Base-by-base conservation (phyloP, 73 alveolate genomes). In the Paramecium octaurelia region DNA sequence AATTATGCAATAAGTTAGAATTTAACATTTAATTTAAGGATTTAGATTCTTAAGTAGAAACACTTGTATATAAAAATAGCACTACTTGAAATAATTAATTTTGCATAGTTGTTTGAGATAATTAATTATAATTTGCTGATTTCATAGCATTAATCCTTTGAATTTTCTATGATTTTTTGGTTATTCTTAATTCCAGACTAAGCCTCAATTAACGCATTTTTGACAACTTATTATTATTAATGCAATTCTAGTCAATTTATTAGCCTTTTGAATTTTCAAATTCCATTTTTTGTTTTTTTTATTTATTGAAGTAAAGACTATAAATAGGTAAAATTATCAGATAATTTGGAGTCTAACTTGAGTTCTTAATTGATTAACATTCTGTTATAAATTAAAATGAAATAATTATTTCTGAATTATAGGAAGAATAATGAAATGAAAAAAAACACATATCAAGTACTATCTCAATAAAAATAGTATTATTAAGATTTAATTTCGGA, bases 321-420 rank as follows among this genome's bases (percentile, higher is more conserved):
- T 14, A 23, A 11, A 1, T 27, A 16, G 12, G 27, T 34, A 16
- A 2, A 64, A 31, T 31, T 34, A 12, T 7, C 5, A 6, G 0
- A 3, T 14, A 42, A 64, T 64, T 64, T 64, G 4, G 46, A 64
- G 46, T 64, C 84, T 8, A 64, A 64, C 24, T 42, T 64, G 44
- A 64, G 84, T 34, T 64, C 84, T 64, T 64, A 64, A 64, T 64
- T 64, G 84, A 64, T 64, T 64, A 42, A 64, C 84, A 64, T 64
- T 64, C 84, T 64, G 84, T 64, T 64, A 64, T 64, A 64, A 64
- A 64, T 64, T 64, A 64, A 64, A 64, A 64, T 64, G 84, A 64
- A 64, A 64, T 64, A 64, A 64, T 64, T 64, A 64, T 64, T 64
- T 64, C 84, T 31, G 84, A 64, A 64, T 64, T 64, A 64, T 64